phyloP scores from a whole-genome alignment of 75 land plant species.

The Chamaecyparis obtusa region DNA sequence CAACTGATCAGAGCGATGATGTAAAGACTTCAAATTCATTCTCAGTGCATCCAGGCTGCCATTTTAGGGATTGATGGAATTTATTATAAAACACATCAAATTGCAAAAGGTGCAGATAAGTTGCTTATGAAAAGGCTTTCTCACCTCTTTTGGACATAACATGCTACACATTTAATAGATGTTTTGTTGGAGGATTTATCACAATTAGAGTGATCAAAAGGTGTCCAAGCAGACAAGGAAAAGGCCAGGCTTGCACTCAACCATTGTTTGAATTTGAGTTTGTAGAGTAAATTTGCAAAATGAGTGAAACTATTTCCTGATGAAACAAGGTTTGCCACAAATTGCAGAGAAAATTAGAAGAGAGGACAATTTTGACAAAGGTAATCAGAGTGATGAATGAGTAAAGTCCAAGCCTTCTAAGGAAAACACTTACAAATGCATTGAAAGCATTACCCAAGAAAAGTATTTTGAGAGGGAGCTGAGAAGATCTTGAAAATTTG shows the following conservation, averaged over 20 bases:
- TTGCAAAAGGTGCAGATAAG: neutral
- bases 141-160: neutral
- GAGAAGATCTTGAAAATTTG: neutral
- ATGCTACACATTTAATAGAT: neutral
- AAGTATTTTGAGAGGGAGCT: neutral
- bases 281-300: neutral
- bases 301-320: neutral
- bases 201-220: neutral
- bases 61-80: neutral
- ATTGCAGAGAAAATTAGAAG: neutral
- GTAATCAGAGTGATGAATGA: neutral
- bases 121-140: neutral
- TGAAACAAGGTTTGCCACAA: constrained; percentile 1
- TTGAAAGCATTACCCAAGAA: neutral
- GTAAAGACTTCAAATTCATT: neutral
- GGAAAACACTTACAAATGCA: neutral
- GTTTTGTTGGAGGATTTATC: neutral
- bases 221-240: neutral
- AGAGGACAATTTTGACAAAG: neutral
- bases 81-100: neutral
- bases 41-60: neutral
- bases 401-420: neutral
- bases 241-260: neutral
- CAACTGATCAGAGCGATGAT: neutral
- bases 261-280: neutral